phyloP scores from a whole-genome alignment of 225 moss, liverwort and hornwort genomes.

The Anthoceros angustus region DNA sequence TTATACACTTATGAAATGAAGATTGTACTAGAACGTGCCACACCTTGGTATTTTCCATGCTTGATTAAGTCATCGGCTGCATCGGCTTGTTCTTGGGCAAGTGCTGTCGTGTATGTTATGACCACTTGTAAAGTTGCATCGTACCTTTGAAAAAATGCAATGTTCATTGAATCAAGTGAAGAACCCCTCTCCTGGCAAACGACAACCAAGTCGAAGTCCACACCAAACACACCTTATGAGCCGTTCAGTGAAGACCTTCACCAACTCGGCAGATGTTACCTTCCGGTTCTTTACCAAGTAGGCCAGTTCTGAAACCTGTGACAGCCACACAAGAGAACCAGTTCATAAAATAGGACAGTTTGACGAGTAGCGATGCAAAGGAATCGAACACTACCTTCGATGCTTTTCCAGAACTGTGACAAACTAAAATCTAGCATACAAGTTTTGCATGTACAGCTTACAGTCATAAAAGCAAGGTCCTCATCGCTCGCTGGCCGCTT shows the following conservation, averaged over 20 bases:
- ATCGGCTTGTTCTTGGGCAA: constrained; percentile 42
- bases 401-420: too few species aligned
- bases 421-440: background rate
- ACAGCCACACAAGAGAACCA: background rate
- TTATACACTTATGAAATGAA: too few species aligned
- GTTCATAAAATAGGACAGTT: too few species aligned
- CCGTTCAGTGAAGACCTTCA: constrained; percentile 40
- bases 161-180: background rate
- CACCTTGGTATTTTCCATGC: constrained; percentile 37
- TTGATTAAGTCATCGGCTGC: constrained; percentile 35
- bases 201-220: background rate
- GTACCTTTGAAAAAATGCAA: constrained; percentile 14
- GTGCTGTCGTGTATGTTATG: constrained; percentile 39
- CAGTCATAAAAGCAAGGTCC: constrained; percentile 53
- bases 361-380: too few species aligned
- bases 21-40: background rate
- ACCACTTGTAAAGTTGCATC: constrained; percentile 47
- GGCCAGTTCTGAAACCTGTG: constrained; percentile 39
- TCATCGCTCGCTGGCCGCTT: constrained; percentile 30
- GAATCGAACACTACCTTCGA: too few species aligned
- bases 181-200: background rate
- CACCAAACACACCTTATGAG: constrained; percentile 24
- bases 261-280: constrained; percentile 43
- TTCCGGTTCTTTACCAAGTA: constrained; percentile 38
- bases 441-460: constrained; percentile 11